A percentile compares a stretch with the other conserved stretches of the same genome.
Conservation (phyloP, 2,329 filamentous ascomycete genomes). For the Raffaelea deltoideospora region DNA sequence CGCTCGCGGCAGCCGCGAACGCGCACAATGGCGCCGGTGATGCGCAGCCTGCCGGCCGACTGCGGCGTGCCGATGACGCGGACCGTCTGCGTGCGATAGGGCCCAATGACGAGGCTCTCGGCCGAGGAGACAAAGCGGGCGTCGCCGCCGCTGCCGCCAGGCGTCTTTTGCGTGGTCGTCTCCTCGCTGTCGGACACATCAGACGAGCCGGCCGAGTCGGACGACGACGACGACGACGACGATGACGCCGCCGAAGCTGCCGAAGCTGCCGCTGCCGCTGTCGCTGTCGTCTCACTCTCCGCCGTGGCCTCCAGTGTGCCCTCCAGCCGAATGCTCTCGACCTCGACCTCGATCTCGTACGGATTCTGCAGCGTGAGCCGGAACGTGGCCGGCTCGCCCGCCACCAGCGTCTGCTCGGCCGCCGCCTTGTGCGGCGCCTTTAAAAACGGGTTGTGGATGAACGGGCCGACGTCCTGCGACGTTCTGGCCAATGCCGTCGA, state of each 20-base stretch:
- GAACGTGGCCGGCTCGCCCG: constrained; percentile 64
- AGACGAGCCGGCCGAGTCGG: too few species aligned
- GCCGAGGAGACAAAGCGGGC: constrained; percentile 51
- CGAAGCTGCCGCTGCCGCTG: too few species aligned
- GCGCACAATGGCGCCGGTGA: constrained; percentile 67
- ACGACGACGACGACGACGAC: too few species aligned
- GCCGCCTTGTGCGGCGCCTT: constrained; percentile 47
- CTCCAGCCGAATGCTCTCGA: constrained; percentile 66
- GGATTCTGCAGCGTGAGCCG: constrained; percentile 81
- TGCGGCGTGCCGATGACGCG: constrained; percentile 54
- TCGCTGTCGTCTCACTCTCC: too few species aligned
- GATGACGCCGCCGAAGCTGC: too few species aligned
- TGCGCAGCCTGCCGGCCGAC: constrained; percentile 49
- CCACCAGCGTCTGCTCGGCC: constrained; percentile 56
- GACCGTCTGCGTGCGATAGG: constrained; percentile 70
- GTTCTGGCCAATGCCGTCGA: constrained; percentile 23
- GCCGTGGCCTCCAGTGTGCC: constrained; percentile 42
- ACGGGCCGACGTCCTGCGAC: constrained; percentile 59
- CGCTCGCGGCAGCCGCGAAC: constrained; percentile 70
- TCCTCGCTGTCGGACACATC: too few species aligned
- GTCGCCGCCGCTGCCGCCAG: too few species aligned
- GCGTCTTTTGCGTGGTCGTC: background rate
- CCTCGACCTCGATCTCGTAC: constrained; percentile 81
- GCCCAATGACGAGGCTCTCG: constrained; percentile 55
- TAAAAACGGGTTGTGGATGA: constrained; percentile 89